phyloP scores from a whole-genome alignment of 768 basidiomycete species.

The Baorangia bicolor region DNA sequence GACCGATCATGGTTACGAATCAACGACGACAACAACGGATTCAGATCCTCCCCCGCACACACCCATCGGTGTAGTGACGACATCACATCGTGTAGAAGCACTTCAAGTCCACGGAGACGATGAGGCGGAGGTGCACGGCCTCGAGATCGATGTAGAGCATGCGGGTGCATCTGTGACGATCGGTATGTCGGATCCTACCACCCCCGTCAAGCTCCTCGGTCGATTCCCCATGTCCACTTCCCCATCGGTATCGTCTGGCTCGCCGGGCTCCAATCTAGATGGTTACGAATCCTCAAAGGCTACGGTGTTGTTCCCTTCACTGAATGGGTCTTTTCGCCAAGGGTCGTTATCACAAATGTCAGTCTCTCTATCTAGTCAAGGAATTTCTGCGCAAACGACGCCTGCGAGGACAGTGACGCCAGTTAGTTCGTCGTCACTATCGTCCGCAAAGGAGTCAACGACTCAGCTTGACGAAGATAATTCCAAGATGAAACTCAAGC shows the following conservation, averaged over 20 bases:
- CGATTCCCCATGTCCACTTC: slow-evolving; percentile 11
- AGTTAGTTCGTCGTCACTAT: background rate
- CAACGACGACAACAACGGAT: slow-evolving; percentile 27
- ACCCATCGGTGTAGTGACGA: slow-evolving; percentile 16
- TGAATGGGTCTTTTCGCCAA: slow-evolving; percentile 25
- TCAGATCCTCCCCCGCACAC: slow-evolving; percentile 28
- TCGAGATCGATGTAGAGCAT: slow-evolving; percentile 7
- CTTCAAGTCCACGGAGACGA: slow-evolving; percentile 16
- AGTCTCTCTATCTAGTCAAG: background rate
- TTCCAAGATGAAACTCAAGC: background rate
- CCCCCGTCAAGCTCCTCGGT: slow-evolving; percentile 16
- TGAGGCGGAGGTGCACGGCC: slow-evolving; percentile 1
- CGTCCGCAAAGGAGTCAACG: background rate
- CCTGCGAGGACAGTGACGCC: slow-evolving; percentile 13
- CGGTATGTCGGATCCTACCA: slow-evolving; percentile 13
- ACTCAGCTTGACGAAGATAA: background rate
- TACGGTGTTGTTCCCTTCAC: slow-evolving; percentile 24
- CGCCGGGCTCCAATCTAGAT: background rate
- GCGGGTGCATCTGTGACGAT: background rate
- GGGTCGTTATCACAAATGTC: background rate
- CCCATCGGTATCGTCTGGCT: background rate
- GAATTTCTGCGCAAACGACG: slow-evolving; percentile 10
- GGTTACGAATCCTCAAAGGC: slow-evolving; percentile 6
- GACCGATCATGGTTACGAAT: slow-evolving; percentile 28
- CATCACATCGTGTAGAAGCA: slow-evolving; percentile 3